Base-by-base conservation (phyloP, 441 rosid genomes). In the Manihot esculenta region DNA sequence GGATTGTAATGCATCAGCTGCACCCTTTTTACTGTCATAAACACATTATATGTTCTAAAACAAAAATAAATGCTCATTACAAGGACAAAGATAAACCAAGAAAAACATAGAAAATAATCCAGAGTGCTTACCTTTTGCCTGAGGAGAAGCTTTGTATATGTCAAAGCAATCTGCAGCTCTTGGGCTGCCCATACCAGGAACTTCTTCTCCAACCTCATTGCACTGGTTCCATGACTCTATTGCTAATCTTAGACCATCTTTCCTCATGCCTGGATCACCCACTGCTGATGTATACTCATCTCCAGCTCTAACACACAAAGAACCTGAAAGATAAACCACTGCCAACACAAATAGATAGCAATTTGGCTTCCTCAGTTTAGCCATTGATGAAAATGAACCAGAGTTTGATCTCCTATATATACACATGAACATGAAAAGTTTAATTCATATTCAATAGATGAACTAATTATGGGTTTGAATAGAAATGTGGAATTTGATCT, bases 91-190 rank as follows among this genome's bases (percentile, higher is more conserved):
- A 2, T 8, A 35, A 42, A 45, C 14, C 13, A 26, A 42, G 48
- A 1, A 21, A 53, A 54, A 44, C 30, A 27, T 3, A 69, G 44
- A 27, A 45, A 38, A 69, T 24, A 10, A 24, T 2, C 13, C 1
- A 44, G n/a, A 47, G 42, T 57, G 27, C 77, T 62, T 38, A 84
- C 91, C 76, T 41, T 69, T 30, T 58, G 74, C 15, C 10, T 59
- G 21, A 9, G 78, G 72, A 66, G 76, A 61, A 72, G 82, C 86
- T 71, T 70, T 75, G 51, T 82, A 85, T 3, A 84, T 66, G 74
- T 87, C 91, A 61, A 85, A 87, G 81, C 89, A 87, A 74, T 87
- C 89, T 57, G 89, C 91, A 73, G 82, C 83, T 79, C 89, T 82
- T 15, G 89, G 88, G 66, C 91, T 87, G 18, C 91, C 91, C 89